phyloP scores from a whole-genome alignment of 2,329 filamentous ascomycete genomes.

The Xylaria sp. region DNA sequence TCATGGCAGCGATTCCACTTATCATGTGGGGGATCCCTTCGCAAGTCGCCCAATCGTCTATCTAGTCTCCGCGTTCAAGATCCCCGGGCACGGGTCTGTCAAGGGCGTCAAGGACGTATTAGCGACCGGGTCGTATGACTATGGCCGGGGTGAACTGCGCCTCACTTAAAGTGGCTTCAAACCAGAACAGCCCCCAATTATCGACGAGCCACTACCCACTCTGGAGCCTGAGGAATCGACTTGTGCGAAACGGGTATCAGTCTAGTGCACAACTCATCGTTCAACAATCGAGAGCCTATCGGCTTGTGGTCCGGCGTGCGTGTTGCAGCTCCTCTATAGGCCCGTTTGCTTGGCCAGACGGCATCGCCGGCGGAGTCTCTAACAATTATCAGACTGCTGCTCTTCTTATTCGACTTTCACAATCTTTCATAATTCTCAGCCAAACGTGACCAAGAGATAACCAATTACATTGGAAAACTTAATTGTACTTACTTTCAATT shows the following conservation, averaged over 20 bases:
- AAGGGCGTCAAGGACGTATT: slow-evolving; percentile 25
- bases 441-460: background rate
- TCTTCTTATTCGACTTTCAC: background rate
- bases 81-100: slow-evolving; percentile 22
- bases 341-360: slow-evolving; percentile 38
- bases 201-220: slow-evolving; percentile 2
- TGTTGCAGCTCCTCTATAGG: slow-evolving; percentile 25
- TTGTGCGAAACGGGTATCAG: slow-evolving; percentile 18
- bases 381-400: slow-evolving; percentile 39
- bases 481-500: background rate
- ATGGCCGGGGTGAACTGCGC: slow-evolving; percentile 42
- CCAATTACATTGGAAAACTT: background rate
- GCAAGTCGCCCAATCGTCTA: slow-evolving; percentile 50
- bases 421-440: background rate
- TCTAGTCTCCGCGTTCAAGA: slow-evolving; percentile 34
- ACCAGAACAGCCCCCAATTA: slow-evolving; percentile 22
- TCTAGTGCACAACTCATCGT: slow-evolving; percentile 19
- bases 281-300: slow-evolving; percentile 21
- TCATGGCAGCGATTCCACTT: slow-evolving; percentile 16
- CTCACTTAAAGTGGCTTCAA: slow-evolving; percentile 45
- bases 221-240: slow-evolving; percentile 19
- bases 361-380: slow-evolving; percentile 47
- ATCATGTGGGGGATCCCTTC: slow-evolving; percentile 40
- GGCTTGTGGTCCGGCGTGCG: slow-evolving; percentile 30
- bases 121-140: slow-evolving; percentile 43